Evolutionary conservation across 2,329 filamentous ascomycete genomes (phyloP).

Genomic region (Arthrobotrys pseudoclavata): DNA sequence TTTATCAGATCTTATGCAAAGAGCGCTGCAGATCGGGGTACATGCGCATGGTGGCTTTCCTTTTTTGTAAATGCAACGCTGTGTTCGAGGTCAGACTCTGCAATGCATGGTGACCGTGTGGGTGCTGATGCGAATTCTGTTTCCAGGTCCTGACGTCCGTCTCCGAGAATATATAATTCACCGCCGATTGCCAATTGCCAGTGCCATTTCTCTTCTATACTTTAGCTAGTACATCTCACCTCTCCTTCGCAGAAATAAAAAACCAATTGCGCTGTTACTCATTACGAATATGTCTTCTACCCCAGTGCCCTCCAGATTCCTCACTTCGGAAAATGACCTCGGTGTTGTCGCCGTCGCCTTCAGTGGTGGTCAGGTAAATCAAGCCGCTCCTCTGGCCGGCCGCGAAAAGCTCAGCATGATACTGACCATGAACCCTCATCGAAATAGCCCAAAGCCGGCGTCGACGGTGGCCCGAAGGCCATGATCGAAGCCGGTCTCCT

Average conservation of each 20-base stretch:
- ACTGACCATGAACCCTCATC: constrained; percentile 26
- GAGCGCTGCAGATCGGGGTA: not conserved
- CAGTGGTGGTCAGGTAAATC: constrained; percentile 89
- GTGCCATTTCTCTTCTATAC: not conserved
- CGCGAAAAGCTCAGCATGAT: constrained; percentile 43
- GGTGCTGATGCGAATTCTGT: constrained; percentile 36
- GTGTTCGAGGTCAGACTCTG: not conserved
- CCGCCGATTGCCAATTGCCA: constrained; percentile 11
- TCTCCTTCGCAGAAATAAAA: not conserved
- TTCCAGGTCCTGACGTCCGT: constrained; percentile 18
- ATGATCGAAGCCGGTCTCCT: constrained; percentile 91
- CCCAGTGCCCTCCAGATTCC: constrained; percentile 79
- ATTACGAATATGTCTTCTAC: constrained; percentile 69
- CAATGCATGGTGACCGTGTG: constrained; percentile 10
- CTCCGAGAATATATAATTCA: constrained; percentile 15
- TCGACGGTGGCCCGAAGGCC: constrained; percentile 89
- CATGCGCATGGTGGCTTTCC: constrained; percentile 3
- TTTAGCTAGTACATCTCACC: not conserved
- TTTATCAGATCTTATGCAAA: constrained; percentile 47
- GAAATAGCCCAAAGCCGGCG: constrained; percentile 84
- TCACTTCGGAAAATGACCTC: constrained; percentile 81
- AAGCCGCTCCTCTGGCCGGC: constrained; percentile 61
- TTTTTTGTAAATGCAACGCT: constrained; percentile 34
- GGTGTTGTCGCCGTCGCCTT: constrained; percentile 96
- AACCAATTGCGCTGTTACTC: not conserved